These are phyloP conservation scores for Microsporum canis DNA, from an alignment of 2,329 filamentous ascomycete species.

Conservation along the genomic window DNA sequence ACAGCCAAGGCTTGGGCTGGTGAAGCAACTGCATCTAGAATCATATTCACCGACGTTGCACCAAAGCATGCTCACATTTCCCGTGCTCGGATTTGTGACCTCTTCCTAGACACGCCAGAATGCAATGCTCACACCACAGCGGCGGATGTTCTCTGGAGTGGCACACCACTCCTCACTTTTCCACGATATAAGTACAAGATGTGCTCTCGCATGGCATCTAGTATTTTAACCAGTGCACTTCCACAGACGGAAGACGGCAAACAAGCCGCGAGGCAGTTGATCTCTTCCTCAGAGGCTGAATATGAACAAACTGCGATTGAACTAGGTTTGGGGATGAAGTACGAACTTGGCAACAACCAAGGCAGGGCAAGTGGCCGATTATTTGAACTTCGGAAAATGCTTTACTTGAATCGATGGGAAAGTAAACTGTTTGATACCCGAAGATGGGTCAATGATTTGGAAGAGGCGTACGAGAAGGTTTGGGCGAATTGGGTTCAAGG, in stretches of 20 bases:
- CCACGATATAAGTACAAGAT: constrained; percentile 95
- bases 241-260: constrained; percentile 59
- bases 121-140: constrained; percentile 98
- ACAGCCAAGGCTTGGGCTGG: constrained; percentile 79
- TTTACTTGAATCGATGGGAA: constrained; percentile 74
- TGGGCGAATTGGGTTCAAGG: constrained; percentile 82
- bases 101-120: constrained; percentile 94
- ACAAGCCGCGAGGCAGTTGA: constrained; percentile 60
- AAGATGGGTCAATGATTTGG: constrained; percentile 82
- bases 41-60: constrained; percentile 93
- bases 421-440: constrained; percentile 84
- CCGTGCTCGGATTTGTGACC: constrained; percentile 78
- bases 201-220: constrained; percentile 96
- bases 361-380: constrained; percentile 51
- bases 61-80: constrained; percentile 91
- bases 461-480: constrained; percentile 75
- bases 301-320: constrained; percentile 70
- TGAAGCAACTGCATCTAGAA: constrained; percentile 68
- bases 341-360: constrained; percentile 30
- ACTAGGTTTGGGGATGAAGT: constrained; percentile 54
- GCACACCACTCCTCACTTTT: constrained; percentile 79
- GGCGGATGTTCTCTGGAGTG: constrained; percentile 91
- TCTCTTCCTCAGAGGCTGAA: constrained; percentile 63
- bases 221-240: constrained; percentile 79
- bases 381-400: constrained; percentile 62